Conservation (phyloP, 1,284 basidiomycete genomes). For the Heterobasidion parviporum region DNA sequence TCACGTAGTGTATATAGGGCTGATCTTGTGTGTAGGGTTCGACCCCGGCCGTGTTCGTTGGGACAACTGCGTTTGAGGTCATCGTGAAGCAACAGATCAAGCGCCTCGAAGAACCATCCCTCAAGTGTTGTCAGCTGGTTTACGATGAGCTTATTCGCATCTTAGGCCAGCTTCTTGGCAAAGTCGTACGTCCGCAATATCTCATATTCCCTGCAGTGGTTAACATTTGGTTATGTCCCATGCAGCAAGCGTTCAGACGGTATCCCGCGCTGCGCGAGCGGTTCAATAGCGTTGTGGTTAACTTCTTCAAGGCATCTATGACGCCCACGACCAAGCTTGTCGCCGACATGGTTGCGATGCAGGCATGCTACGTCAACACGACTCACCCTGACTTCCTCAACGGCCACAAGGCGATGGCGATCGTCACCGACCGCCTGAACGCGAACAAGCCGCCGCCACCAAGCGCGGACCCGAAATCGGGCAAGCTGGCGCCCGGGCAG, state of each 20-base stretch:
- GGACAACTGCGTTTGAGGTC: constrained; percentile 93
- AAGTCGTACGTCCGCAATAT: constrained; percentile 62
- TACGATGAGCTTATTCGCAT: constrained; percentile 98
- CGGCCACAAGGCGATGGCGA: constrained; percentile 92
- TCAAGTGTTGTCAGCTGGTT: constrained; percentile 91
- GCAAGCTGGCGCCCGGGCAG: constrained; percentile 51
- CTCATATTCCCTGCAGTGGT: constrained; percentile 5
- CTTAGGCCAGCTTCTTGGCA: constrained; percentile 79
- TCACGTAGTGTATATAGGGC: background rate
- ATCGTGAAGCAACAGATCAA: constrained; percentile 99
- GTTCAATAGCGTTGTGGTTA: constrained; percentile 91
- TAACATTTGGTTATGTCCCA: constrained; percentile 9
- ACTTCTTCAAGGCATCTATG: constrained; percentile 95
- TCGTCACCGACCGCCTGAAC: constrained; percentile 82
- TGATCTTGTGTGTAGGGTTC: constrained; percentile 56
- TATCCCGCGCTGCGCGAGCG: constrained; percentile 92
- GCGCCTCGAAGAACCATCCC: constrained; percentile 85
- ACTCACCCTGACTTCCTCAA: constrained; percentile 97
- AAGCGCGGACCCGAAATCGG: constrained; percentile 56
- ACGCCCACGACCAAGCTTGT: constrained; percentile 92
- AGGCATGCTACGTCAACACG: constrained; percentile 98
- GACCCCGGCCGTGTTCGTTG: constrained; percentile 92
- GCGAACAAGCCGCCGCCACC: constrained; percentile 64
- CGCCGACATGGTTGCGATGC: constrained; percentile 90
- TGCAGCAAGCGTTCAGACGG: constrained; percentile 87